These are phyloP conservation scores for Hypholoma sublateritium DNA, from an alignment of 768 basidiomycete species.

Conservation along the genomic window DNA sequence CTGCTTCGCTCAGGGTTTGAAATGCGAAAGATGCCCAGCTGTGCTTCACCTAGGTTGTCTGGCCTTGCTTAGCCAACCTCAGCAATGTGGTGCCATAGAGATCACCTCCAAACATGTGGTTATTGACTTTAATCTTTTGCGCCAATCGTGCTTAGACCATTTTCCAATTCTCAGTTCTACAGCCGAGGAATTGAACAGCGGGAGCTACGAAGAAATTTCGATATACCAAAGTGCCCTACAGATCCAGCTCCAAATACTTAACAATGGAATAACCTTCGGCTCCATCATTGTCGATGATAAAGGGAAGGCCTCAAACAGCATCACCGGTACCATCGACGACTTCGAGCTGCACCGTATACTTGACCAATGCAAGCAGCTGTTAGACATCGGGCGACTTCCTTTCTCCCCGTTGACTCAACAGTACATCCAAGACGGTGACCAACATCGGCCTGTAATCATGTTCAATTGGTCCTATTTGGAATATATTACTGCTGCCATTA, in stretches of 20 bases:
- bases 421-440: slow-evolving; percentile 48
- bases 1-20: slow-evolving; percentile 55
- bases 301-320: slow-evolving; percentile 24
- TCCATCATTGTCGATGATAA: slow-evolving; percentile 55
- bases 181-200: slow-evolving; percentile 43
- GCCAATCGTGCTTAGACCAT: slow-evolving; percentile 53
- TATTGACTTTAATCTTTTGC: slow-evolving; percentile 52
- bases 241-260: slow-evolving; percentile 66
- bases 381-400: slow-evolving; percentile 40
- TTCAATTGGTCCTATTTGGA: slow-evolving; percentile 69
- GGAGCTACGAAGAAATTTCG: slow-evolving; percentile 69
- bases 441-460: slow-evolving; percentile 47
- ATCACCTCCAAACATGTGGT: slow-evolving; percentile 47
- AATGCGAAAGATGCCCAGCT: slow-evolving; percentile 59
- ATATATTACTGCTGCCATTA: slow-evolving; percentile 60
- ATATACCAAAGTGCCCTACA: slow-evolving; percentile 59
- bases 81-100: slow-evolving; percentile 37
- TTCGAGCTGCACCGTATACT: slow-evolving; percentile 64
- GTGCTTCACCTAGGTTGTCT: slow-evolving; percentile 61
- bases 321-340: slow-evolving; percentile 37
- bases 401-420: slow-evolving; percentile 50
- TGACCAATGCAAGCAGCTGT: slow-evolving; percentile 47
- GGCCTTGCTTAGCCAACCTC: slow-evolving; percentile 17
- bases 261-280: slow-evolving; percentile 64
- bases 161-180: slow-evolving; percentile 47